Evolutionary conservation across 2,329 filamentous ascomycete species (phyloP), one percentile per base, ranked within the genome.

Genomic region (Tolypocladium album): DNA sequence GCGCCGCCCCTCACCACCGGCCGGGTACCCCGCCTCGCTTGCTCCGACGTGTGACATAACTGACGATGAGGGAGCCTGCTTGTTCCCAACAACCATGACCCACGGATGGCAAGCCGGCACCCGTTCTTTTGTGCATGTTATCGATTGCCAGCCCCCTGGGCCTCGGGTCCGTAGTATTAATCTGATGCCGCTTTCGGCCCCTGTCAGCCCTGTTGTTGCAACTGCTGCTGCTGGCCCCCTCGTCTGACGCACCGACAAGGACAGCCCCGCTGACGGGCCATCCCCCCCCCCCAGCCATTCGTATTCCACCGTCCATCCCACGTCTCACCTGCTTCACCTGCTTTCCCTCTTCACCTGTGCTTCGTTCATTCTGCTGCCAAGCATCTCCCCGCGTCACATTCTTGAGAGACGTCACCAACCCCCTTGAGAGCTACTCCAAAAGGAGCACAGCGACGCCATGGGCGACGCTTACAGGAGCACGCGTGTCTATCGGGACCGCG

Each of bases 401-500:
- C 31, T 36, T 22, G 20, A 31, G 20, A 11, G 4, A 20, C 31
- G 20, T 38, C 31, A 13, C 0, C 31, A 22, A 6, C 6, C 50
- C 20, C 17, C 17, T 20, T 15, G 24, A 52, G 45, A 50, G 22
- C 45, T 15, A 24, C 45, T 50, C 45, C 38, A 4, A 24, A 52
- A 36, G 50, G 50, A 55, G 50, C 50, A 55, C 20, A 12, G n/a
- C 50, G 20, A 34, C 47, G 60, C 56, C 58, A 61, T 61, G 60
- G 50, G 55, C 22, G 60, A 61, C 40, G 24, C 56, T 22, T 60
- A 61, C 60, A 50, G 60, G 52, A 38, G 56, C n/a, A 65, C 71
- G 62, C 70, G 71, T 62, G 67, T 68, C 62, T 74, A 72, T 63
- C 71, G 73, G 58, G 69, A 70, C 50, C 65, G 66, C 58, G 71